Evolutionary conservation across 805 yeast species (phyloP), one percentile per base, ranked within the genome.

Genomic region (Candida oleophila): DNA sequence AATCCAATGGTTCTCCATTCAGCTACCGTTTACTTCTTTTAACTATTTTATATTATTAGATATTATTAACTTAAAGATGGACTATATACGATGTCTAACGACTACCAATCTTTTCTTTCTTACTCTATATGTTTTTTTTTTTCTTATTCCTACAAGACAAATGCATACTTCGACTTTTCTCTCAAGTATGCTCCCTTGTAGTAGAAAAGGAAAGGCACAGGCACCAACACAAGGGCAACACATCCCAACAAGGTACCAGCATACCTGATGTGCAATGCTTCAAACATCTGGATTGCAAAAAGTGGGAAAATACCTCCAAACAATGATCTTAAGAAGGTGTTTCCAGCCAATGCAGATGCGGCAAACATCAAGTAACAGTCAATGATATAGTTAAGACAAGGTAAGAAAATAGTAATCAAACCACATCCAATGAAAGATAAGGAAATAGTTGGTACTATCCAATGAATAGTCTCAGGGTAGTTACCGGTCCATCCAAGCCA

Each of bases 401-500:
- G 81, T 52, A 80, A 80, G 71, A 83, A 83, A 42, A 80, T 76
- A 40, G 76, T 68, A 44, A 82, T 64, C 51, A 81, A 73, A 8
- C 85, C 85, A 50, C 56, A 52, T 19, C 73, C 74, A 44, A 64
- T 51, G 40, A 59, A 57, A 1, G 69, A 59, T 3, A 81, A 80
- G 45, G 79, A 74, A 18, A 77, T 54, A 7, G 71, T 69, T n/a
- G 82, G 73, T 4, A 82, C 85, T 39, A 82, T 83, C 92, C 92
- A 90, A 60, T 85, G 96, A 34, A 88, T 80, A n/a, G 66, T 65
- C 32, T 83, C 65, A 42, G 79, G 83, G 65, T 83, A 90, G 52
- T 80, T 77, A 60, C 96, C 96, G 8, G 92, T 72, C 96, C 96
- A 90, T 47, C 87, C 80, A 63, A 90, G 74, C 96, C 96, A 87